Conservation (phyloP, 768 basidiomycete species). For the Suillus luteus region DNA sequence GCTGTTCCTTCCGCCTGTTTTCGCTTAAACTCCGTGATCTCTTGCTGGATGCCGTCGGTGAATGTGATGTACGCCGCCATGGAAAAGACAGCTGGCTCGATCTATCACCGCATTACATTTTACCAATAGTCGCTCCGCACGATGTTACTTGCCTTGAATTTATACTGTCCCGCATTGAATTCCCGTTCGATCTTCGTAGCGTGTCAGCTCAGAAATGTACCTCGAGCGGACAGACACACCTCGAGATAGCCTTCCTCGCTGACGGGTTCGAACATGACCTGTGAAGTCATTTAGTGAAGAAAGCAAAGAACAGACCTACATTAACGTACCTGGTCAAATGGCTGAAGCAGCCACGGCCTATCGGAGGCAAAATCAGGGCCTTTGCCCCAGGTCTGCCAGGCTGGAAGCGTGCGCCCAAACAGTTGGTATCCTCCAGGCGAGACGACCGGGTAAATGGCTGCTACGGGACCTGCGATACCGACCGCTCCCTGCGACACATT, state of each 20-base stretch:
- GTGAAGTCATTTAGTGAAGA: not conserved
- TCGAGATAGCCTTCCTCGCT: constrained; percentile 49
- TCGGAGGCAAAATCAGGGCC: constrained; percentile 47
- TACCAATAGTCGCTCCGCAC: constrained; percentile 19
- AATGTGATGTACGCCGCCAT: constrained; percentile 51
- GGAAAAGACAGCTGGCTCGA: constrained; percentile 54
- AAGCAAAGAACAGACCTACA: not conserved
- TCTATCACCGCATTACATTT: constrained; percentile 33
- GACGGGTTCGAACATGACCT: constrained; percentile 56
- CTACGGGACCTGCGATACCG: constrained; percentile 67
- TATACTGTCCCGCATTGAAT: constrained; percentile 56
- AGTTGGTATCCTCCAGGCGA: constrained; percentile 69
- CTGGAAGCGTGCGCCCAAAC: constrained; percentile 61
- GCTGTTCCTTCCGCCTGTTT: constrained; percentile 39
- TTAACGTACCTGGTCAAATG: constrained; percentile 57
- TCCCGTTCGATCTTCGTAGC: constrained; percentile 45
- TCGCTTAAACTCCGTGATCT: constrained; percentile 44
- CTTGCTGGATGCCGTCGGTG: constrained; percentile 40
- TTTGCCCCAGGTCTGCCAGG: constrained; percentile 66
- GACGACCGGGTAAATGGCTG: constrained; percentile 66
- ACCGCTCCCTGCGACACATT: constrained; percentile 55
- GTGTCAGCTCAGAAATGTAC: not conserved
- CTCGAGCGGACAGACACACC: constrained; percentile 29
- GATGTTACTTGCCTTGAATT: constrained; percentile 45
- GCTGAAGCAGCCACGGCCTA: constrained; percentile 59